Base-by-base conservation (phyloP, 805 yeast species). In the Wickerhamiella sergipiensis region DNA sequence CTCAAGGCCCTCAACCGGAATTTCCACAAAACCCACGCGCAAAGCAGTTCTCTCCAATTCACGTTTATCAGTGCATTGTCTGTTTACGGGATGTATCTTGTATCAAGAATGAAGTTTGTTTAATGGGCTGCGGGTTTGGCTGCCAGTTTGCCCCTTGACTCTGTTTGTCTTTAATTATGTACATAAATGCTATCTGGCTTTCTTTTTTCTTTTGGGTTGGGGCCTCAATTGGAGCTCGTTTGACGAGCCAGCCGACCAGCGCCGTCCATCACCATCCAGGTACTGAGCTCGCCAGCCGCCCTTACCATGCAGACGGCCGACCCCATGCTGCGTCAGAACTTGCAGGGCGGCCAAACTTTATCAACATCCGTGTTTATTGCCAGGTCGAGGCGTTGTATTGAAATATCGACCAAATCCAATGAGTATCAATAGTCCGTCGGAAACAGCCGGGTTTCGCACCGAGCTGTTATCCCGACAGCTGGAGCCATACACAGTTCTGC, bases 401-500 rank as follows among this genome's bases (percentile, higher is more conserved):
- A n/a, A n/a, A n/a, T n/a, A n/a, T n/a, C n/a, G n/a, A n/a, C n/a
- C n/a, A n/a, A n/a, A n/a, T 15, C 9, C 40, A 36, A 17, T 36
- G 17, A 15, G 19, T n/a, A 4, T 36, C 6, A 13, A 36, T n/a
- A 17, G 19, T 15, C 19, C 40, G 9, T n/a, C 40, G 17, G 19
- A n/a, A 6, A 4, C 40, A 3, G 19, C 18, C 9, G 19, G 40
- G 9, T 36, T n/a, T 13, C 40, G 40, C 15, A 3, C 40, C 7
- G 40, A 17, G 2, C 8, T 36, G 7, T 17, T 36, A 17, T 36
- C 40, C 3, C 18, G 40, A 18, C 40, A 36, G 9, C 40, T 79
- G 31, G 80, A 76, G 48, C 78, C 92, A 6, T 80, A 81, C 59
- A 85, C 95, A 1, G 85, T 87, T 1, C 68, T 87, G 12, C 71